These are phyloP conservation scores for Corchorus olitorius DNA, from an alignment of 345 rosid genomes.

Conservation along the genomic window DNA sequence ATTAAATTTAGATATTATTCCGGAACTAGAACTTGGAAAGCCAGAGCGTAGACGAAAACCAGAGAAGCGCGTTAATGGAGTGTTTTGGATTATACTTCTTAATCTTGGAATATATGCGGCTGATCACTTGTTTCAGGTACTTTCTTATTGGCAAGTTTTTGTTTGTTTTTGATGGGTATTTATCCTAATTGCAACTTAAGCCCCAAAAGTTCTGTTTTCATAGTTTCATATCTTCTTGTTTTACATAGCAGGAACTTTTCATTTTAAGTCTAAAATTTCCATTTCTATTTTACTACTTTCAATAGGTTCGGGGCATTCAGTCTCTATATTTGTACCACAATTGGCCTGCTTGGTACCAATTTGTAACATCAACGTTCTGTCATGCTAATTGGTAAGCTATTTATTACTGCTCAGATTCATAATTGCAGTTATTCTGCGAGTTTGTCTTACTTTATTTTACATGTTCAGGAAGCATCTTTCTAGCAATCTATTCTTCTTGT, in stretches of 20 bases:
- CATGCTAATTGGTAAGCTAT: constrained; percentile 88
- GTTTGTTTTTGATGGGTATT: neutral
- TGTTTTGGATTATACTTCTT: constrained; percentile 86
- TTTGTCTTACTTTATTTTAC: constrained; percentile 10
- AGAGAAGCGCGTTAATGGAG: constrained; percentile 57
- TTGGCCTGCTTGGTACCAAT: constrained; percentile 87
- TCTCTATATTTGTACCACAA: constrained; percentile 77
- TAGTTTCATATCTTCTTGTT: neutral
- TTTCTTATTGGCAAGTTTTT: neutral
- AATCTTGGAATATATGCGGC: constrained; percentile 76
- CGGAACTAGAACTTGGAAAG: constrained; percentile 64
- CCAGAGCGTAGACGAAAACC: constrained; percentile 48
- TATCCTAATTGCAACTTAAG: neutral
- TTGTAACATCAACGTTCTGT: constrained; percentile 87
- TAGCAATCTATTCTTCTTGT: constrained; percentile 93
- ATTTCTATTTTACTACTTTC: neutral
- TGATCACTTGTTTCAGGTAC: constrained; percentile 84
- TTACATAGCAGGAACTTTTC: neutral
- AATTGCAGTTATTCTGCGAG: neutral
- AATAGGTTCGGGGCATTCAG: constrained; percentile 59
- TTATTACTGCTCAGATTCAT: neutral
- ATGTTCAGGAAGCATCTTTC: constrained; percentile 89
- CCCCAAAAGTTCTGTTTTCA: neutral
- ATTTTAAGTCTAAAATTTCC: neutral
- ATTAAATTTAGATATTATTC: constrained; percentile 47